phyloP scores from a whole-genome alignment of 768 basidiomycete genomes.

The Asterophora lycoperdoides region DNA sequence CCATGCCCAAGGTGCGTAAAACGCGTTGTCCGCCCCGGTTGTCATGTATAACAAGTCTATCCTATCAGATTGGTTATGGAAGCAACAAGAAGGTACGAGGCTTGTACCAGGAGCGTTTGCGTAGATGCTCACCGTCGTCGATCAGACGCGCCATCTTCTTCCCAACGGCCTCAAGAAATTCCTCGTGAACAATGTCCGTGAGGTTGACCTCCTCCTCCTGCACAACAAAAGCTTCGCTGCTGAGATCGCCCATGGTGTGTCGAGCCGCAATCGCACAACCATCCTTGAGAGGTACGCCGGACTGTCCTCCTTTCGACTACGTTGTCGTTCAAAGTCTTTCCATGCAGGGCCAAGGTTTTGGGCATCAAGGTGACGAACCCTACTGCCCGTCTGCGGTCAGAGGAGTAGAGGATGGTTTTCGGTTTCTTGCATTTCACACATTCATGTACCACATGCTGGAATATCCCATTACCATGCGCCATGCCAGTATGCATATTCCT shows the following conservation, averaged over 20 bases:
- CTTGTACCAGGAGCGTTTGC: slow-evolving; percentile 36
- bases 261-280: slow-evolving; percentile 87
- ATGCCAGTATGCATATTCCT: slow-evolving; percentile 9
- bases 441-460: slow-evolving; percentile 53
- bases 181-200: slow-evolving; percentile 89
- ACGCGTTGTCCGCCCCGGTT: neutral
- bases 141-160: slow-evolving; percentile 86
- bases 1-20: slow-evolving; percentile 86
- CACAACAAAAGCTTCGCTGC: slow-evolving; percentile 96
- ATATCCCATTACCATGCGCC: slow-evolving; percentile 41
- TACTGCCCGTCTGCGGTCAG: slow-evolving; percentile 88
- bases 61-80: slow-evolving; percentile 72
- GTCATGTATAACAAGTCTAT: slow-evolving; percentile 1
- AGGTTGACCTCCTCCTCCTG: slow-evolving; percentile 94
- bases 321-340: slow-evolving; percentile 8
- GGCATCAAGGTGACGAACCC: slow-evolving; percentile 94
- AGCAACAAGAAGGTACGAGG: slow-evolving; percentile 74
- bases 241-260: slow-evolving; percentile 95
- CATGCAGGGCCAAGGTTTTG: slow-evolving; percentile 69
- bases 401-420: slow-evolving; percentile 62
- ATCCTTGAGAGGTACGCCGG: slow-evolving; percentile 78
- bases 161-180: slow-evolving; percentile 96
- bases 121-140: neutral
- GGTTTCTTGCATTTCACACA: slow-evolving; percentile 34
- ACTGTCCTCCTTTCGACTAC: neutral